Conservation (phyloP, 2,329 filamentous ascomycete species). For the Colletotrichum liaoningense region DNA sequence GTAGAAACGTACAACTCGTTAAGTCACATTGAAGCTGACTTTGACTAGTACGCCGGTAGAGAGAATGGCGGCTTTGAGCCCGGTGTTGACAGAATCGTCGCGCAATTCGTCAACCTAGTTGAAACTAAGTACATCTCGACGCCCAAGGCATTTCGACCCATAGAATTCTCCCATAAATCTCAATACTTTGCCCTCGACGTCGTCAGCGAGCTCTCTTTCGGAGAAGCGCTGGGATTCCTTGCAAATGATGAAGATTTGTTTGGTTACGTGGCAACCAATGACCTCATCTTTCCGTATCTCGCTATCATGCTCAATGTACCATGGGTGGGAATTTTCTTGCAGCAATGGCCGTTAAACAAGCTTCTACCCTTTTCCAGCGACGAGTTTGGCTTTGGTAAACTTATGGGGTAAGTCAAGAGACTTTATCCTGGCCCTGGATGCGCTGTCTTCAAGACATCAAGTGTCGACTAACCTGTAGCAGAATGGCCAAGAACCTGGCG, state of each 20-base stretch:
- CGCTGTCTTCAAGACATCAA: too few species aligned
- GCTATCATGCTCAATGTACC: slow-evolving; percentile 40
- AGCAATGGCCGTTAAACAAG: slow-evolving; percentile 35
- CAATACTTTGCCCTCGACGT: slow-evolving; percentile 41
- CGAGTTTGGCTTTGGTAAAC: slow-evolving; percentile 48
- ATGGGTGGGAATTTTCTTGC: slow-evolving; percentile 38
- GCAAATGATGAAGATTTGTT: slow-evolving; percentile 40
- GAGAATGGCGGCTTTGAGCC: slow-evolving; percentile 30
- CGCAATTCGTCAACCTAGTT: slow-evolving; percentile 22
- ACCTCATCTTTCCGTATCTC: slow-evolving; percentile 25
- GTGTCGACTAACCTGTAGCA: background rate
- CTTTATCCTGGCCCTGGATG: rapidly evolving
- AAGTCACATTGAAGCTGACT: background rate
- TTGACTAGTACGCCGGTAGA: slow-evolving; percentile 22
- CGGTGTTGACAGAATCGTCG: slow-evolving; percentile 17
- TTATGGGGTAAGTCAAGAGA: slow-evolving; percentile 37
- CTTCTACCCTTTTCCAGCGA: slow-evolving; percentile 41
- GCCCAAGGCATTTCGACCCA: slow-evolving; percentile 2
- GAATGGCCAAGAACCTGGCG: slow-evolving; percentile 42
- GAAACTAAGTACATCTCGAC: slow-evolving; percentile 27
- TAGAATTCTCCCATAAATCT: slow-evolving; percentile 31
- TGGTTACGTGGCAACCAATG: slow-evolving; percentile 36
- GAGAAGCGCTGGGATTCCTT: slow-evolving; percentile 42
- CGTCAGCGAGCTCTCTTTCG: slow-evolving; percentile 41
- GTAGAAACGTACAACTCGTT: background rate